phyloP scores from a whole-genome alignment of 2,329 filamentous ascomycete genomes.

The Colletotrichum scovillei region DNA sequence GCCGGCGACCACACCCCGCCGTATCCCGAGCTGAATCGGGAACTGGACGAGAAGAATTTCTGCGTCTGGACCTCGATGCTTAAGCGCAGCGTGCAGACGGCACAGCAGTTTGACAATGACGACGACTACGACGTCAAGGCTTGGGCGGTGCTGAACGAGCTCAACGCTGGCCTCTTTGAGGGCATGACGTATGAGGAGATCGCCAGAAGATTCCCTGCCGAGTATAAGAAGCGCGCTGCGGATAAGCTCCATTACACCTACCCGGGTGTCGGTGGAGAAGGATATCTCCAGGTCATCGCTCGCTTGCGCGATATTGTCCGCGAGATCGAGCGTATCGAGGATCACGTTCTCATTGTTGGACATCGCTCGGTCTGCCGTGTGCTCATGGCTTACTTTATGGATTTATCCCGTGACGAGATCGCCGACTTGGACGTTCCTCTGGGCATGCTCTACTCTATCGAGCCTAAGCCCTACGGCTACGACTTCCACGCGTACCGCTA shows the following conservation, averaged over 20 bases:
- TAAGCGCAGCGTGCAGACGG: conserved; percentile 87
- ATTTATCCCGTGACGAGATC: conserved; percentile 89
- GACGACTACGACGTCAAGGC: conserved; percentile 98
- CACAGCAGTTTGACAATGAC: conserved; percentile 87
- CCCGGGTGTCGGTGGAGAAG: conserved; percentile 93
- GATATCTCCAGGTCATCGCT: conserved; percentile 97
- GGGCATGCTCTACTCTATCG: conserved; percentile 92
- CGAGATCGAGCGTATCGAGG: conserved; percentile 96
- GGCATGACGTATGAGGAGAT: conserved; percentile 96
- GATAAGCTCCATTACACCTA: conserved; percentile 98
- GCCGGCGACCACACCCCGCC: conserved; percentile 94
- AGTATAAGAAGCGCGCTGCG: conserved; percentile 81
- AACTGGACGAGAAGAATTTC: conserved; percentile 85
- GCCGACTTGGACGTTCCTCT: conserved; percentile 94
- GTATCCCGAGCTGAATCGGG: conserved; percentile 83
- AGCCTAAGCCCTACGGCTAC: conserved; percentile 97
- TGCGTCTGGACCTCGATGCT: conserved; percentile 99
- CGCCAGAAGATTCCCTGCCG: conserved; percentile 78
- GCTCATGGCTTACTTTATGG: conserved; percentile 95
- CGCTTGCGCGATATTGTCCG: conserved; percentile 94
- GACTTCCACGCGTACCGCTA: conserved; percentile 97
- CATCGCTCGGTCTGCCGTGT: conserved; percentile 94
- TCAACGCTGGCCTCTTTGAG: conserved; percentile 93
- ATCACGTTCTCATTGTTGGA: conserved; percentile 91
- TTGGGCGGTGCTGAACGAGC: conserved; percentile 97